A percentile compares a stretch with the other conserved stretches of the same genome.
Evolutionary conservation across 169 alveolate genomes (phyloP).

Genomic region (Eimeria zaria): DNA sequence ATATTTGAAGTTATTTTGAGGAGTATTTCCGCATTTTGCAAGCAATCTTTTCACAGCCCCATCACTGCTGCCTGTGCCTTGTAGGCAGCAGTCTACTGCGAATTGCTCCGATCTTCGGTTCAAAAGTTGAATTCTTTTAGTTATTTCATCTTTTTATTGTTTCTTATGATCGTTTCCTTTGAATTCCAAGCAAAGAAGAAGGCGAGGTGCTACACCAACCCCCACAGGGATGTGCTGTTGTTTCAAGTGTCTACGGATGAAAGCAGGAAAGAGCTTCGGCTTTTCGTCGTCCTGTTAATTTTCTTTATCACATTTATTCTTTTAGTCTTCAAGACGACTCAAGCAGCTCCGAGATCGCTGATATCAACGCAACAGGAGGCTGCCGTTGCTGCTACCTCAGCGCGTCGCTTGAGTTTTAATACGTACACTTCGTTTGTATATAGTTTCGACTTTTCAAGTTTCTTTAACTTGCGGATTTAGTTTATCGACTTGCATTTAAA

Average conservation of each 20-base stretch:
- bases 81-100: neutral
- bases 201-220: neutral
- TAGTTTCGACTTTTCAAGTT: neutral
- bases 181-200: neutral
- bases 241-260: neutral
- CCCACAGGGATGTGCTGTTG: neutral
- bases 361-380: neutral
- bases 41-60: neutral
- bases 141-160: neutral
- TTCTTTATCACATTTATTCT: neutral
- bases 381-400: neutral
- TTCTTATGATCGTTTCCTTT: neutral
- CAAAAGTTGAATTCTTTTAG: neutral
- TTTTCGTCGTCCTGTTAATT: neutral
- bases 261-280: neutral
- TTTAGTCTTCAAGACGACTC: neutral
- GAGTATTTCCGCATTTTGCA: neutral
- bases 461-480: neutral
- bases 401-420: conserved; percentile 24
- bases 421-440: neutral
- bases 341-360: neutral
- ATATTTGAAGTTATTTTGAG: neutral
- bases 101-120: neutral
- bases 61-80: conserved; percentile 4
- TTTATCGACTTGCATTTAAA: neutral